A percentile compares a stretch with the other conserved stretches of the same genome.
Evolutionary conservation across 257 asterid genomes (phyloP).

Genomic region (Lycium barbarum): DNA sequence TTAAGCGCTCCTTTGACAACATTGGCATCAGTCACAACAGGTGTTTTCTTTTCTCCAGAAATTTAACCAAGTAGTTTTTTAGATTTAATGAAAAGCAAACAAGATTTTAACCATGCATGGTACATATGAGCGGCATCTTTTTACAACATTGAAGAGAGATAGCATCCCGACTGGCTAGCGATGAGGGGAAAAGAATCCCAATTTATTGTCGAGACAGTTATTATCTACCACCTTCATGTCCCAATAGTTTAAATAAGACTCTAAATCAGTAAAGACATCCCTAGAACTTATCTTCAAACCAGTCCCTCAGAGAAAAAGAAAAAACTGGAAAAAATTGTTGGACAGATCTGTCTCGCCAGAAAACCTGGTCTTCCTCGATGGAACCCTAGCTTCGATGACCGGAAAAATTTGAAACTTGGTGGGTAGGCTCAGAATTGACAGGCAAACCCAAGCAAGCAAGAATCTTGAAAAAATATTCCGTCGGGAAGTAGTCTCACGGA

Average conservation of each 20-base stretch:
- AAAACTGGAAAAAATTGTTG: neutral
- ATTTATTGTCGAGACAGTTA: neutral
- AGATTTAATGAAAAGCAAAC: neutral
- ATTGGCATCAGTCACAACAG: neutral
- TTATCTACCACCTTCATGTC: neutral
- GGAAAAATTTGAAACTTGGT: neutral
- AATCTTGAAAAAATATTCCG: neutral
- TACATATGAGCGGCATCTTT: neutral
- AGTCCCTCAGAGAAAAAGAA: neutral
- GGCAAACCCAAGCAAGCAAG: neutral
- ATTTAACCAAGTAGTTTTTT: neutral
- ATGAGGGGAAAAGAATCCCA: too few relatives aligned
- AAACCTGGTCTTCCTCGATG: neutral
- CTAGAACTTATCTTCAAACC: neutral
- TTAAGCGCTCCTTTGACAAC: too few relatives aligned
- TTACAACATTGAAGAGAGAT: neutral
- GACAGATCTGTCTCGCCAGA: neutral
- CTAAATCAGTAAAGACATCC: neutral
- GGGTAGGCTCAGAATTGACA: neutral
- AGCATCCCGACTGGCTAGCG: too few relatives aligned
- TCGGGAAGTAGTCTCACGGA: neutral
- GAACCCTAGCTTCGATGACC: neutral
- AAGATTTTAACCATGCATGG: neutral
- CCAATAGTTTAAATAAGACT: neutral
- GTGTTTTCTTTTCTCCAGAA: neutral